phyloP scores from a whole-genome alignment of 805 yeast genomes.

The Tetrapisispora fleetii region DNA sequence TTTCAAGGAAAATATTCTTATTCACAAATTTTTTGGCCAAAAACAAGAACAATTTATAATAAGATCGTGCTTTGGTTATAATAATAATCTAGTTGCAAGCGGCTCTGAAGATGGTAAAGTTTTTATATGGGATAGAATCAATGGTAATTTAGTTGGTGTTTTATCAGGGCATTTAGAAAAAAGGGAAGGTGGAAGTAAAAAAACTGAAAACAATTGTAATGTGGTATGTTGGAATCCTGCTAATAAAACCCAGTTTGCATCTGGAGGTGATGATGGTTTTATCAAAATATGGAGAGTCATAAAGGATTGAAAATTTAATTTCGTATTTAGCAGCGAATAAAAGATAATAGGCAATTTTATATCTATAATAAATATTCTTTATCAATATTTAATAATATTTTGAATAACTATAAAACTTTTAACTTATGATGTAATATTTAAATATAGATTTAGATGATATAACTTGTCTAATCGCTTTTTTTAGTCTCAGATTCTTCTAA shows the following conservation, averaged over 20 bases:
- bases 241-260: slow-evolving; percentile 49
- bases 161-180: slow-evolving; percentile 21
- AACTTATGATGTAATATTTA: background rate
- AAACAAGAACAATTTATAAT: slow-evolving; percentile 60
- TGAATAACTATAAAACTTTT: no score
- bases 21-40: slow-evolving; percentile 62
- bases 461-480: background rate
- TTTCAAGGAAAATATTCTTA: slow-evolving; percentile 44
- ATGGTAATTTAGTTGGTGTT: slow-evolving; percentile 50
- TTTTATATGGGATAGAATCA: slow-evolving; percentile 67
- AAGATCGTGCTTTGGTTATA: slow-evolving; percentile 65
- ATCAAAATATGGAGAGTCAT: slow-evolving; percentile 58
- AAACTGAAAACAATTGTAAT: slow-evolving; percentile 41
- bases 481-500: background rate
- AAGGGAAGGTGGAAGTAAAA: slow-evolving; percentile 6
- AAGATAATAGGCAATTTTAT: background rate
- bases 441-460: background rate
- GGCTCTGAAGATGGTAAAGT: slow-evolving; percentile 78
- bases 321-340: background rate
- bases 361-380: background rate
- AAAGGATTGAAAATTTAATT: slow-evolving; percentile 11
- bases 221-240: slow-evolving; percentile 67
- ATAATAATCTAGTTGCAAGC: slow-evolving; percentile 61
- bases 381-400: background rate
- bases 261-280: slow-evolving; percentile 73